Evolutionary conservation across 2,329 filamentous ascomycete species (phyloP), one percentile per base, ranked within the genome.

Genomic region (Endoconidiophora polonica): DNA sequence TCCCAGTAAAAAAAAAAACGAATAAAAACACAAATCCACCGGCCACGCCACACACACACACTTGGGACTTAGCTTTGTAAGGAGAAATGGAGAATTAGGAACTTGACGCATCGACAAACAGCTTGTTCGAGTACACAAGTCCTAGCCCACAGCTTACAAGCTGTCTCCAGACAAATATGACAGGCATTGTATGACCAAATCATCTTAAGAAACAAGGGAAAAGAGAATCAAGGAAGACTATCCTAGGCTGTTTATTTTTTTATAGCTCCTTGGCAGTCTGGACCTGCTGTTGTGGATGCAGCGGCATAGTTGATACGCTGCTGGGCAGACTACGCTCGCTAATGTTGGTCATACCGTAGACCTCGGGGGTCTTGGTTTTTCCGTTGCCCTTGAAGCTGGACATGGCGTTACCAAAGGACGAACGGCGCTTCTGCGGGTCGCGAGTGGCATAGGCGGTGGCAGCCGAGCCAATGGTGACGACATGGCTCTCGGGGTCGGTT

Each of bases 311-410:
- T 5, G 45, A 48, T 29, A 52, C 50, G n/a, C 45, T 48, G 22
- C 46, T 49, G 9, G 50, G 50, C 42, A 52, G 23, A 2, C 38
- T 44, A 12, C 50, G 46, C 46, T 52, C 50, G 23, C 46, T 49
- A 26, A 52, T 52, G 42, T 52, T 52, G 33, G 50, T 52, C 50
- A 52, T 52, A 24, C 50, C 50, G 46, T 52, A 52, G 42, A 52
- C 50, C 24, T 52, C 50, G 26, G 50, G 41, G 14, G 37, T 41
- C 46, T 52, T 52, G 23, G 50, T 49, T 46, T 48, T 49, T 22
- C 7, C 43, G 14, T 14, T 22, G 18, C 50, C 43, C 24, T 48
- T 44, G 44, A 51, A 41, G 26, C n/a, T 26, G 10, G 46, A 48
- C n/a, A 50, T 45, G 36, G 46, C 41, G 12, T 48, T 49, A 36